phyloP scores from a whole-genome alignment of 2,329 filamentous ascomycete species.

The Hymenoscyphus fraxineus region DNA sequence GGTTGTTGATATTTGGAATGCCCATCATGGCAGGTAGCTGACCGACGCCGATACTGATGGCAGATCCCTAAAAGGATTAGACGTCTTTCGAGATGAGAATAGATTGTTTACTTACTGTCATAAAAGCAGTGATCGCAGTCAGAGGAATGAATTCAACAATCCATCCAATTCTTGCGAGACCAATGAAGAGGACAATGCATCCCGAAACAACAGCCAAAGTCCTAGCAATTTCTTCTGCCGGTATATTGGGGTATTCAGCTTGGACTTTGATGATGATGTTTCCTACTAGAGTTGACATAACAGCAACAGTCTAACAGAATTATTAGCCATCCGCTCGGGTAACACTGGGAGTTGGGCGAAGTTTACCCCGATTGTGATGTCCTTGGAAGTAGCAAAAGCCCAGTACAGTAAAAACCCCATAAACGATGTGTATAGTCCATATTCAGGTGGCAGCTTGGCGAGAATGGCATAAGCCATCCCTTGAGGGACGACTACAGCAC shows the following conservation, averaged over 20 bases:
- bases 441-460: constrained; percentile 73
- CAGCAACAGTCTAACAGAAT: constrained; percentile 71
- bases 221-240: constrained; percentile 68
- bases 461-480: constrained; percentile 92
- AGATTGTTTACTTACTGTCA: constrained; percentile 58
- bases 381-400: constrained; percentile 97
- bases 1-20: constrained; percentile 63
- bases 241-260: constrained; percentile 52
- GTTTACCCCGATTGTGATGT: constrained; percentile 89
- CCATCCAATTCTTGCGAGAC: constrained; percentile 77
- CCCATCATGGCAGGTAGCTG: constrained; percentile 83
- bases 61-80: constrained; percentile 51
- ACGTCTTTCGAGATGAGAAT: neutral
- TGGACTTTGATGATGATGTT: constrained; percentile 68
- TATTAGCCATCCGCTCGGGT: constrained; percentile 7
- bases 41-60: constrained; percentile 82
- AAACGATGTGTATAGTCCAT: constrained; percentile 90
- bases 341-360: constrained; percentile 25
- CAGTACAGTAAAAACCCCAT: constrained; percentile 94
- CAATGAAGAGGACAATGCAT: constrained; percentile 72
- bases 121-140: constrained; percentile 87
- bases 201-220: constrained; percentile 75
- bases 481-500: constrained; percentile 83
- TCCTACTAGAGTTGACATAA: constrained; percentile 88
- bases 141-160: constrained; percentile 92